A percentile compares a stretch with the other conserved stretches of the same genome.
phyloP scores from a whole-genome alignment of 1,284 basidiomycete species.

The Cutaneotrichosporon sp. region DNA sequence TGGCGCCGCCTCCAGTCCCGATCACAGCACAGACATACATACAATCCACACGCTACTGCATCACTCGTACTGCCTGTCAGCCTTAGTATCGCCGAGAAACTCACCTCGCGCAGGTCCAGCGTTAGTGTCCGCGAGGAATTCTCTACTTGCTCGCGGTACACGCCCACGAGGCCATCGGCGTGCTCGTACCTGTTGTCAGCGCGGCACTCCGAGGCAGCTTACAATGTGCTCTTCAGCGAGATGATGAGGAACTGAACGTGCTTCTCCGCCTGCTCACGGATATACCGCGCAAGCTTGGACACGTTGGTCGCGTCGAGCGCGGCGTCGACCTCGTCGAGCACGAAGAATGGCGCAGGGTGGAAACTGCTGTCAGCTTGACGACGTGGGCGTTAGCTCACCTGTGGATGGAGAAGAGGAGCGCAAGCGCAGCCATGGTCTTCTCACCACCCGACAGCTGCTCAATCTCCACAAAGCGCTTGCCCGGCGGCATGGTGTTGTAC shows the following conservation, averaged over 20 bases:
- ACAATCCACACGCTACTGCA: neutral
- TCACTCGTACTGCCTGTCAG: constrained; percentile 4
- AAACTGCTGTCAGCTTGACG: constrained; percentile 56
- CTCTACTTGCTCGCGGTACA: constrained; percentile 87
- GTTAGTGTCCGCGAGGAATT: constrained; percentile 86
- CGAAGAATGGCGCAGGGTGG: constrained; percentile 97
- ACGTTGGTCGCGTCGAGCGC: constrained; percentile 95
- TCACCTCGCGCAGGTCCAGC: constrained; percentile 55
- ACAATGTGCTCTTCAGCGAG: constrained; percentile 61
- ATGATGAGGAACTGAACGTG: constrained; percentile 94
- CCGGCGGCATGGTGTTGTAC: constrained; percentile 98
- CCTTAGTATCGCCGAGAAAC: neutral
- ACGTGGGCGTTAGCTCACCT: constrained; percentile 53
- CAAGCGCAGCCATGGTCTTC: constrained; percentile 95
- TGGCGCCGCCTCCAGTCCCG: no score
- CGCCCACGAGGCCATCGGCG: constrained; percentile 84
- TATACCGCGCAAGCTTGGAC: constrained; percentile 85
- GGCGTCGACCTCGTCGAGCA: constrained; percentile 96
- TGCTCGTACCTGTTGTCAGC: constrained; percentile 66
- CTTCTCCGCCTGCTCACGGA: constrained; percentile 62
- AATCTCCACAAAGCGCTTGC: constrained; percentile 99
- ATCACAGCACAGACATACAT: neutral
- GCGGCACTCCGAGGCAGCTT: constrained; percentile 12
- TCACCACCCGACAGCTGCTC: constrained; percentile 97
- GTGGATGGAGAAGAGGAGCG: constrained; percentile 93